phyloP scores from a whole-genome alignment of 306 rosid genomes.

The Phaseolus lunatus region DNA sequence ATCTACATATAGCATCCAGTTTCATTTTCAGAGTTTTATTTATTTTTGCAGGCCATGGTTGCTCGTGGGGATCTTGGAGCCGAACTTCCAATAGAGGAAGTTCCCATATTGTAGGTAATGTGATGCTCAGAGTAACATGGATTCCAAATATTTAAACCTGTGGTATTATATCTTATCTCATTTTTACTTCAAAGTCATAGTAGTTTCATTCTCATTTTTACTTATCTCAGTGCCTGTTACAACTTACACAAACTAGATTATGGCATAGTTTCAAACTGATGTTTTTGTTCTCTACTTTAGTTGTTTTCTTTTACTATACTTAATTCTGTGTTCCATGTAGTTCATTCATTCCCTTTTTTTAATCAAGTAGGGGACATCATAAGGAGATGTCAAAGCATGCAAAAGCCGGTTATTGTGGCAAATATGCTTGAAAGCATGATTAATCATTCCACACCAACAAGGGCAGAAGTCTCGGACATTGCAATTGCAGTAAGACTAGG shows the following conservation, averaged over 20 bases:
- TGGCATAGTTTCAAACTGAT: constrained; percentile 18
- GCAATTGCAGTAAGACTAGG: constrained; percentile 96
- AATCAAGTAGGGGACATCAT: constrained; percentile 81
- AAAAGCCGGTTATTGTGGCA: constrained; percentile 96
- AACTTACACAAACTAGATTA: constrained; percentile 19
- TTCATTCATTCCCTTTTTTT: constrained; percentile 40
- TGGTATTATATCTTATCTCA: no score
- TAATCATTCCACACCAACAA: constrained; percentile 91
- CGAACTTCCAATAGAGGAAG: constrained; percentile 98
- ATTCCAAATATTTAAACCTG: no score
- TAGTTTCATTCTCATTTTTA: no score
- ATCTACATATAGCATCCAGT: constrained; percentile 27
- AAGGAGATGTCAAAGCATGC: constrained; percentile 77
- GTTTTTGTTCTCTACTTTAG: constrained; percentile 21
- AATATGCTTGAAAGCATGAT: constrained; percentile 99
- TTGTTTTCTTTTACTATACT: constrained; percentile 22
- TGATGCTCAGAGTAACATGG: neutral
- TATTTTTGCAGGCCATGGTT: constrained; percentile 85
- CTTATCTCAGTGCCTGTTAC: constrained; percentile 5
- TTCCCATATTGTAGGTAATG: constrained; percentile 90
- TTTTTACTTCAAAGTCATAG: no score
- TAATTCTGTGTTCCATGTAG: constrained; percentile 30
- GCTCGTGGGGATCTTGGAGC: constrained; percentile 99
- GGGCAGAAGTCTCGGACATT: constrained; percentile 97
- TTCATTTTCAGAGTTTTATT: constrained; percentile 39